Evolutionary conservation across 257 asterid genomes (phyloP).

Genomic region (Datura wrightii): DNA sequence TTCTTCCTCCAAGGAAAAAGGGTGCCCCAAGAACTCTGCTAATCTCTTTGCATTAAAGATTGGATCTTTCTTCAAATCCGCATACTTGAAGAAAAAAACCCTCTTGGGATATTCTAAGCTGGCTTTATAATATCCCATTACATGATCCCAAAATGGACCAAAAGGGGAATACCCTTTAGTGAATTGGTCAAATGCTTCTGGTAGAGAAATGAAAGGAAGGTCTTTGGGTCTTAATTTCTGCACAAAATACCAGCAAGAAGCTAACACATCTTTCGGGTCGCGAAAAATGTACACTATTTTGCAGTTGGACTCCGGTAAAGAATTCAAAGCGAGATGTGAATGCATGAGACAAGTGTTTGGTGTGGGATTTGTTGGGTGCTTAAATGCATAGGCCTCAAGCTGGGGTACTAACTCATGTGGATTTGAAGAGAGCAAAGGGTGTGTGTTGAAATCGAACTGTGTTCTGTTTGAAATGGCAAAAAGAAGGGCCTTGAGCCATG

Average conservation of each 20-base stretch:
- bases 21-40: constrained; percentile 36
- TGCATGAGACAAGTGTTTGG: constrained; percentile 34
- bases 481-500: constrained; percentile 45
- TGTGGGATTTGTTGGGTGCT: constrained; percentile 33
- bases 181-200: constrained; percentile 44
- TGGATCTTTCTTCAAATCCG: constrained; percentile 41
- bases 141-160: constrained; percentile 60
- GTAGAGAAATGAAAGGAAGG: constrained; percentile 40
- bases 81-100: constrained; percentile 32
- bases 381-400: constrained; percentile 36
- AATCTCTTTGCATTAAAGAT: constrained; percentile 30
- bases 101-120: constrained; percentile 38
- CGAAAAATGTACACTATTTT: constrained; percentile 39
- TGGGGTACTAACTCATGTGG: constrained; percentile 41
- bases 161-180: constrained; percentile 45
- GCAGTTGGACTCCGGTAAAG: constrained; percentile 36
- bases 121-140: constrained; percentile 49
- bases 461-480: constrained; percentile 34
- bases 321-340: constrained; percentile 38
- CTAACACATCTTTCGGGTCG: constrained; percentile 55
- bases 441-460: background rate
- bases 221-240: constrained; percentile 42
- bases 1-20: constrained; percentile 33
- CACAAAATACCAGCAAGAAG: constrained; percentile 55
- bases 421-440: constrained; percentile 40